Evolutionary conservation across 345 rosid species (phyloP), one percentile per base, ranked within the genome.

Genomic region (Pistacia atlantica): DNA sequence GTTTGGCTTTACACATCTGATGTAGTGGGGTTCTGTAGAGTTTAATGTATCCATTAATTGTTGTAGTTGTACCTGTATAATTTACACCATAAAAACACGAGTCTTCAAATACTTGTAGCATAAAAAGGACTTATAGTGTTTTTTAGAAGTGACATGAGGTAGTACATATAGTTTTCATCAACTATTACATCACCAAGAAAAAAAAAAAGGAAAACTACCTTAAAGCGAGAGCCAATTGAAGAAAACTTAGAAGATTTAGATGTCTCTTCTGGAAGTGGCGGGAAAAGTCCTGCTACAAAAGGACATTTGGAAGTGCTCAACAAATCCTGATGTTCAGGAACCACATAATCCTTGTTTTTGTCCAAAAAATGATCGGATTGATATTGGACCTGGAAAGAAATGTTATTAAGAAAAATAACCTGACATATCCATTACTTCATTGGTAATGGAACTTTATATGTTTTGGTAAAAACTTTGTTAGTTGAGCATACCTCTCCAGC

Each of bases 1-100:
- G 78, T 96, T 96, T 61, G 98, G 99, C 87, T 93, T 96, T 72
- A 96, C 97, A 84, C 99, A 96, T 92, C 99, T 87, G 80, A 96
- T 82, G 81, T 96, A 93, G 84, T 96, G 98, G 61, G 99, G 99
- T 80, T 96, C 93, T 0, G 99, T 96, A 77, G 97, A 96, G 75
- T 90, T 96, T 75, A 95, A 75, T 7, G 98, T 96, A 0, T 96
- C 99, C 99, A 96, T 96, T 76, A 96, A 72, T 74, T 76, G 82
- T 70, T 90, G 97, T 52, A 96, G 88, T 90, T 96, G 99, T 51
- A 96, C 78, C 99, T 95, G 95, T 88, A 87, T 76, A 75, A 83
- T 79, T 81, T 59, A 60, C 58, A 46, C 57, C 8, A 74, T 77
- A 66, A 49, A 75, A 71, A 59, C 5, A 72, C 75, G 66, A 85